A percentile compares a stretch with the other conserved stretches of the same genome.
phyloP scores from a whole-genome alignment of 1,284 basidiomycete species.

The Vanrija sp. region DNA sequence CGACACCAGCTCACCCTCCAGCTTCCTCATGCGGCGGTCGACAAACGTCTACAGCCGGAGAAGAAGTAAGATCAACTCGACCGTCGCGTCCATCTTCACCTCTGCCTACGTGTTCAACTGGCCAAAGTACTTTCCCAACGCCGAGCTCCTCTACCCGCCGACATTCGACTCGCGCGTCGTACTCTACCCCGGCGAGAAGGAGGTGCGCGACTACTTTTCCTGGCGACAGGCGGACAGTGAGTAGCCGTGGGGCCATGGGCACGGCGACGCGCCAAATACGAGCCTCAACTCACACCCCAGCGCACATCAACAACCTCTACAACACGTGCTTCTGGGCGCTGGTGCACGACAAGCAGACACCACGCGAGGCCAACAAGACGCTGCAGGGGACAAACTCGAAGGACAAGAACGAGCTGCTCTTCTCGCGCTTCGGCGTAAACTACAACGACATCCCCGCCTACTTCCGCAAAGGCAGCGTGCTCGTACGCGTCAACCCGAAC shows the following conservation, averaged over 20 bases:
- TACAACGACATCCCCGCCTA: conserved; percentile 73
- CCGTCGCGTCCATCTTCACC: conserved; percentile 86
- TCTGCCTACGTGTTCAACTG: conserved; percentile 87
- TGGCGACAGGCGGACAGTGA: conserved; percentile 95
- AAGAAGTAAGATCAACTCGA: conserved; percentile 78
- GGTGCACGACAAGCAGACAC: conserved; percentile 81
- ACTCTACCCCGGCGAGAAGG: conserved; percentile 68
- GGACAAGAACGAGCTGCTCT: conserved; percentile 88
- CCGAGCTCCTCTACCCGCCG: conserved; percentile 70
- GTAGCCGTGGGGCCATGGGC: conserved; percentile 39
- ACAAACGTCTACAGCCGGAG: conserved; percentile 79
- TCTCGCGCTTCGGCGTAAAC: conserved; percentile 75
- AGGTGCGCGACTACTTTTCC: conserved; percentile 85
- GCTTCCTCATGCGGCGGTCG: conserved; percentile 77
- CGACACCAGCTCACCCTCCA: conserved; percentile 39
- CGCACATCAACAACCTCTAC: conserved; percentile 97
- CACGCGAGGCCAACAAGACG: no score
- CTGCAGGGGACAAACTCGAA: conserved; percentile 76
- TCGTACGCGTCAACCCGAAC: conserved; percentile 57
- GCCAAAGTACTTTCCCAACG: conserved; percentile 68
- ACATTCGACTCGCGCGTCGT: conserved; percentile 90
- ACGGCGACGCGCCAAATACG: neutral
- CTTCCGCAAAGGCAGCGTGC: conserved; percentile 79
- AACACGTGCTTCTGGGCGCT: conserved; percentile 96
- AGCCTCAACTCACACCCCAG: conserved; percentile 55